phyloP scores from a whole-genome alignment of 345 rosid genomes.

The Gossypium rotundifolium region DNA sequence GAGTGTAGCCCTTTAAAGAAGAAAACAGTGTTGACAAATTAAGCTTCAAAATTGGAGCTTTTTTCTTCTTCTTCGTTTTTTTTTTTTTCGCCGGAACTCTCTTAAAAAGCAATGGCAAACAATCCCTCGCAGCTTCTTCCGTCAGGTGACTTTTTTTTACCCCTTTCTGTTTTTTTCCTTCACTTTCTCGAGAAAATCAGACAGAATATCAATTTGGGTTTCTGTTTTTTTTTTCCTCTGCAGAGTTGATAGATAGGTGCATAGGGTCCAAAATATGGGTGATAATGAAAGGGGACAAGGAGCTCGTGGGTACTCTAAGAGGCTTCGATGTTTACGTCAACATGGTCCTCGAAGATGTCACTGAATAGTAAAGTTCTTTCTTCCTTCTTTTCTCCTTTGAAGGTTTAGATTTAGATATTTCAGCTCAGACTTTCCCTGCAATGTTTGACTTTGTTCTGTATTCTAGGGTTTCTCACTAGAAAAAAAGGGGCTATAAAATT shows the following conservation, averaged over 20 bases:
- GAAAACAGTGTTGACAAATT: background rate
- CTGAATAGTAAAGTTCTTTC: constrained; percentile 49
- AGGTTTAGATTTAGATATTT: background rate
- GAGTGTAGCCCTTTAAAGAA: background rate
- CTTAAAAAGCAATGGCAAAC: constrained; percentile 8
- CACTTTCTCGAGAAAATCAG: background rate
- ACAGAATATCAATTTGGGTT: background rate
- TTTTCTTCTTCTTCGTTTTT: background rate
- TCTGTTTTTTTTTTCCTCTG: background rate
- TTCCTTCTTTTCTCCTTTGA: background rate
- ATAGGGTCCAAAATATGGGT: constrained; percentile 87
- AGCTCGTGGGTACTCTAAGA: constrained; percentile 70
- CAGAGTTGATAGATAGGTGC: constrained; percentile 83
- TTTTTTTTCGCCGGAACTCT: background rate
- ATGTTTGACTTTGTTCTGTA: background rate
- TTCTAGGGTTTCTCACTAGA: constrained; percentile 11
- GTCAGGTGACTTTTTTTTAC: background rate
- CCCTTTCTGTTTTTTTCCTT: background rate
- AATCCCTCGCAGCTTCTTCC: constrained; percentile 21
- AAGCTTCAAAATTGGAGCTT: background rate
- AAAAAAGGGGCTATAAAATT: background rate
- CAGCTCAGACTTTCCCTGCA: background rate
- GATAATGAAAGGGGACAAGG: constrained; percentile 90
- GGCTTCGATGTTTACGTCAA: constrained; percentile 84
- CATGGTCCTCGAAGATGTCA: constrained; percentile 73